A percentile compares a stretch with the other conserved stretches of the same genome.
These are phyloP conservation scores for Micractinium sp. DNA, from an alignment of 139 green algal species.

Conservation along the genomic window DNA sequence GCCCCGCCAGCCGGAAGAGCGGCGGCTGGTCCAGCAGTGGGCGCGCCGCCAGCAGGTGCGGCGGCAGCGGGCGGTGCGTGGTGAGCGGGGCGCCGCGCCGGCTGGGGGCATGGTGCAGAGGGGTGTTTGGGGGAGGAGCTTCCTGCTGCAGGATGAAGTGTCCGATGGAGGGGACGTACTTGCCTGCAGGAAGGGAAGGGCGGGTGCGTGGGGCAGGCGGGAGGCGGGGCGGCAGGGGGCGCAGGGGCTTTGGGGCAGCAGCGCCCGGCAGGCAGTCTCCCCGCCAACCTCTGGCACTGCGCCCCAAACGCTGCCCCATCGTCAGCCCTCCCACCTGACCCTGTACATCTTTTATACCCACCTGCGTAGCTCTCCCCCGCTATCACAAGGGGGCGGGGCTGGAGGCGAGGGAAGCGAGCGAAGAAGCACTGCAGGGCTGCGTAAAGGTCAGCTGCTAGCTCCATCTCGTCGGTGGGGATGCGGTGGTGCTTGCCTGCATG, in stretches of 20 bases:
- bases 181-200: conserved; percentile 22
- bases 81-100: neutral
- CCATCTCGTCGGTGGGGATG: conserved; percentile 52
- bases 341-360: neutral
- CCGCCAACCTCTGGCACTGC: neutral
- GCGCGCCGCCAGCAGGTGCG: neutral
- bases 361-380: conserved; percentile 87
- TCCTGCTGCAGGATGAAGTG: conserved; percentile 69
- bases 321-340: neutral
- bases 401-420: conserved; percentile 67
- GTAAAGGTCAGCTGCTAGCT: conserved; percentile 89
- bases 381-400: conserved; percentile 77
- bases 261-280: too few species aligned
- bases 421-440: conserved; percentile 91
- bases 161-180: conserved; percentile 50
- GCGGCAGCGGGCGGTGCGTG: conserved; percentile 12
- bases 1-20: conserved; percentile 63
- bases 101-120: neutral
- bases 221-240: neutral
- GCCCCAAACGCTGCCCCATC: neutral
- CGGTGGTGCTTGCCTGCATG: conserved; percentile 55
- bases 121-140: neutral
- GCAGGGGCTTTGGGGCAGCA: neutral
- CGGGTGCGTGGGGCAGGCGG: too few species aligned
- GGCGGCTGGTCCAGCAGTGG: conserved; percentile 20